Conservation (phyloP, 257 asterid species). For the Solanum pimpinellifolium region DNA sequence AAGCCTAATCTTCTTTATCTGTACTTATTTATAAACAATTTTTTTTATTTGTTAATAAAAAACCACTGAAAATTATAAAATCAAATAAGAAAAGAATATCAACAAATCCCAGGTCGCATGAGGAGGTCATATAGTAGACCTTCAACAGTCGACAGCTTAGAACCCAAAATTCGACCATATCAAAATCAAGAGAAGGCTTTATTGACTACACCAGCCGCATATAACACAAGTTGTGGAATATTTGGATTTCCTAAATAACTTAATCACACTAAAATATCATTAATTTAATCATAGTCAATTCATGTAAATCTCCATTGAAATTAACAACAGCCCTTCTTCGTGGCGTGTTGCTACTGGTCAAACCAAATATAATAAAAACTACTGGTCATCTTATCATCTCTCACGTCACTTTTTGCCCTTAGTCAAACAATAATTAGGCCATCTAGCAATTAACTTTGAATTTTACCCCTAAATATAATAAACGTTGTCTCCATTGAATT, state of each 20-base stretch:
- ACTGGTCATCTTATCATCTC: neutral
- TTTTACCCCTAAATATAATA: neutral
- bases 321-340: neutral
- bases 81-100: no score
- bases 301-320: neutral
- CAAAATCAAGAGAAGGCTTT: neutral
- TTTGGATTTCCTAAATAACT: neutral
- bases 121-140: neutral
- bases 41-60: no score
- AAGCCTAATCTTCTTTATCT: no score
- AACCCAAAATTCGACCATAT: neutral
- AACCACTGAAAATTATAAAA: neutral
- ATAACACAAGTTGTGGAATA: neutral
- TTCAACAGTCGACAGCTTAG: neutral
- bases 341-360: neutral
- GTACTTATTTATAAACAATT: accelerated
- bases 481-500: neutral
- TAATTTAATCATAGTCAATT: neutral
- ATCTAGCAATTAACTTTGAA: slow-evolving; percentile 1
- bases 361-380: neutral
- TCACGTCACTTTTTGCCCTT: neutral
- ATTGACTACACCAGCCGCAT: neutral
- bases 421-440: slow-evolving; percentile 11
- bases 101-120: neutral
- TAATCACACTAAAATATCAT: neutral